Evolutionary conservation across 2,329 filamentous ascomycete species (phyloP).

Genomic region (Lachnellula willkommii): DNA sequence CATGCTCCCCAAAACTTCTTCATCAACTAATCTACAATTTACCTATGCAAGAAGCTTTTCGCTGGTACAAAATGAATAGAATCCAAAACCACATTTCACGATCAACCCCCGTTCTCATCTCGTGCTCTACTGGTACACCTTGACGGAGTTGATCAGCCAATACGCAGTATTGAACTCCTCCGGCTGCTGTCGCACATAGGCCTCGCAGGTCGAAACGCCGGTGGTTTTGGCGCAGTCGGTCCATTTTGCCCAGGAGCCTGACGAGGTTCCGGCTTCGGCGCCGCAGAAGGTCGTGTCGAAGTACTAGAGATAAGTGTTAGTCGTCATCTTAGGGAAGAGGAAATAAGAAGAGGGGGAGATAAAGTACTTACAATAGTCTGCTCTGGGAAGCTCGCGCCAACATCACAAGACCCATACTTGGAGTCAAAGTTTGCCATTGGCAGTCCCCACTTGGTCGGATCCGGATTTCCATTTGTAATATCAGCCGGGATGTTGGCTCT

Average conservation of each 20-base stretch:
- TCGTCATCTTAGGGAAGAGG: no score
- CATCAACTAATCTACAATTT: no score
- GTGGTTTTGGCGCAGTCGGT: constrained; percentile 45
- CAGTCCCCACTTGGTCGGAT: constrained; percentile 61
- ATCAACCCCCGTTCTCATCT: constrained; percentile 9
- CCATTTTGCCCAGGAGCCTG: constrained; percentile 40
- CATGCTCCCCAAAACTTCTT: no score
- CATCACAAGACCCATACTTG: constrained; percentile 54
- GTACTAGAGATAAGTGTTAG: constrained; percentile 10
- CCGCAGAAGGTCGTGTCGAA: constrained; percentile 85
- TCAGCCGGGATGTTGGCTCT: constrained; percentile 66
- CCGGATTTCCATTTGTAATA: constrained; percentile 56
- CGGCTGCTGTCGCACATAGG: constrained; percentile 68
- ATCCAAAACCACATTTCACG: constrained; percentile 1
- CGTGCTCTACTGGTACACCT: constrained; percentile 47
- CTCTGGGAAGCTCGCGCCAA: constrained; percentile 61
- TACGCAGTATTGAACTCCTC: constrained; percentile 65
- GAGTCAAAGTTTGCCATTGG: constrained; percentile 58
- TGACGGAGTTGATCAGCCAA: constrained; percentile 70
- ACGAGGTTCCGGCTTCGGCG: constrained; percentile 67
- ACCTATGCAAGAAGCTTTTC: no score
- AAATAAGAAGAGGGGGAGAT: no score
- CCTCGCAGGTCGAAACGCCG: constrained; percentile 64
- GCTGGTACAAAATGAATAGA: no score
- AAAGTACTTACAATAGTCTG: constrained; percentile 58